A percentile compares a stretch with the other conserved stretches of the same genome.
Evolutionary conservation across 176 grass and related monocot genomes (phyloP).

Genomic region (Microstegium vimineum): DNA sequence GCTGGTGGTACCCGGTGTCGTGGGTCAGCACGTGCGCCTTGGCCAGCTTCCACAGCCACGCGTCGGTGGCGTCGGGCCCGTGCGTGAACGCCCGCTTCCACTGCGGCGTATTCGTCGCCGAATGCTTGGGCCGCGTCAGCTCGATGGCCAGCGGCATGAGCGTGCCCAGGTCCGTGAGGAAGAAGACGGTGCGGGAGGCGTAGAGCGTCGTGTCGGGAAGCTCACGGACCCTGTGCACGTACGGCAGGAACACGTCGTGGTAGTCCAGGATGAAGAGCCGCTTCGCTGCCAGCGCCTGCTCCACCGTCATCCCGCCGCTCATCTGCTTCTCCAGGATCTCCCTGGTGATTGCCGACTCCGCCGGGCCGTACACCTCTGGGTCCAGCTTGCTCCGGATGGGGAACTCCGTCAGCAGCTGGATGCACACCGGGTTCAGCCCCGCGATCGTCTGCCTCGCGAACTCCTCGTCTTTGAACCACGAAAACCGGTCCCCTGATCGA

Average conservation of each 20-base stretch:
- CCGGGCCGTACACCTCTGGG: slow-evolving; percentile 60
- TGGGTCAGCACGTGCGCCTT: slow-evolving; percentile 66
- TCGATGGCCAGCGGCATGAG: slow-evolving; percentile 71
- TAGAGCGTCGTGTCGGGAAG: slow-evolving; percentile 50
- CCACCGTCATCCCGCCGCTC: slow-evolving; percentile 38
- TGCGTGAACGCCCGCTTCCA: slow-evolving; percentile 52
- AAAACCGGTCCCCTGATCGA: slow-evolving; percentile 83
- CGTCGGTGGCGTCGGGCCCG: slow-evolving; percentile 47
- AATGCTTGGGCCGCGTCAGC: slow-evolving; percentile 59
- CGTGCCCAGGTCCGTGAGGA: slow-evolving; percentile 42
- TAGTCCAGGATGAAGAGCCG: slow-evolving; percentile 78
- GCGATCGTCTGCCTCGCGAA: slow-evolving; percentile 73
- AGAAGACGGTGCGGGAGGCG: slow-evolving; percentile 69
- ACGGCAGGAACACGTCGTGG: slow-evolving; percentile 78
- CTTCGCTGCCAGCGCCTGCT: slow-evolving; percentile 54
- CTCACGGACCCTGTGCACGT: slow-evolving; percentile 59
- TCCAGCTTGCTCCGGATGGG: slow-evolving; percentile 81
- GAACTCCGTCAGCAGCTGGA: slow-evolving; percentile 70
- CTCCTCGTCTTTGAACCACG: slow-evolving; percentile 83
- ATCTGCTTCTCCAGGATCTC: slow-evolving; percentile 66
- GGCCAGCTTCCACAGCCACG: slow-evolving; percentile 87
- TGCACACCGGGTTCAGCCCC: slow-evolving; percentile 63
- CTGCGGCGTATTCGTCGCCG: slow-evolving; percentile 52
- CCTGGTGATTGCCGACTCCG: slow-evolving; percentile 55
- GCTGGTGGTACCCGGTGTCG: slow-evolving; percentile 85